Evolutionary conservation across 805 yeast species (phyloP).

Genomic region (Peterozyma xylosa): DNA sequence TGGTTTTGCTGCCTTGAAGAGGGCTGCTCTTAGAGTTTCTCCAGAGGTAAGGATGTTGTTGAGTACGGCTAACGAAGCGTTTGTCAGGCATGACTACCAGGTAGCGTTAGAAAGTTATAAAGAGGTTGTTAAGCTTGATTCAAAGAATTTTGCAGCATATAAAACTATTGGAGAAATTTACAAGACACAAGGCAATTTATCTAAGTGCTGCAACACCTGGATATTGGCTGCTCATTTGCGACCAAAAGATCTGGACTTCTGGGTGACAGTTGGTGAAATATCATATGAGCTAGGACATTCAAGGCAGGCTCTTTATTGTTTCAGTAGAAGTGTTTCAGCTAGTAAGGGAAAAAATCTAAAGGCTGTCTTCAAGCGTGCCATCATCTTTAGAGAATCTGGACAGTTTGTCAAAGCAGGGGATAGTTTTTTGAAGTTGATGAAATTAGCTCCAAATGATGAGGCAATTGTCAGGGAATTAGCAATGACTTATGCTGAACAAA

Average conservation of each 20-base stretch:
- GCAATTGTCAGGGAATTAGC: constrained; percentile 57
- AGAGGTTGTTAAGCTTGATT: constrained; percentile 72
- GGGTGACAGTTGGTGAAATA: constrained; percentile 70
- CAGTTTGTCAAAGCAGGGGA: constrained; percentile 68
- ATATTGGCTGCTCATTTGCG: constrained; percentile 71
- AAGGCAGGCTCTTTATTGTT: constrained; percentile 76
- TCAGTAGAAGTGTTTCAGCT: constrained; percentile 50
- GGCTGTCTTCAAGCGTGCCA: constrained; percentile 56
- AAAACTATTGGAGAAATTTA: constrained; percentile 84
- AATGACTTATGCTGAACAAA: constrained; percentile 40
- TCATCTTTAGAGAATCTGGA: constrained; percentile 58
- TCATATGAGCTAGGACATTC: constrained; percentile 58
- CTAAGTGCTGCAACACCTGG: constrained; percentile 78
- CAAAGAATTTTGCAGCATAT: constrained; percentile 76
- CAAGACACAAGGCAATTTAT: constrained; percentile 52
- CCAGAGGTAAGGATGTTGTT: constrained; percentile 67
- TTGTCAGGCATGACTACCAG: constrained; percentile 55
- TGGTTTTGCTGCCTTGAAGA: constrained; percentile 27
- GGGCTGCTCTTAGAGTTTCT: constrained; percentile 38
- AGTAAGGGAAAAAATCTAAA: constrained; percentile 39
- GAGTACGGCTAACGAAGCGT: constrained; percentile 75
- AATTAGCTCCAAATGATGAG: constrained; percentile 50
- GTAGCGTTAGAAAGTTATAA: constrained; percentile 52
- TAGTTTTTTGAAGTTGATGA: constrained; percentile 55
- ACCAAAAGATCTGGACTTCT: constrained; percentile 67